Conservation (phyloP, 305 asterid genomes). For the Fraxinus angustifolia region DNA sequence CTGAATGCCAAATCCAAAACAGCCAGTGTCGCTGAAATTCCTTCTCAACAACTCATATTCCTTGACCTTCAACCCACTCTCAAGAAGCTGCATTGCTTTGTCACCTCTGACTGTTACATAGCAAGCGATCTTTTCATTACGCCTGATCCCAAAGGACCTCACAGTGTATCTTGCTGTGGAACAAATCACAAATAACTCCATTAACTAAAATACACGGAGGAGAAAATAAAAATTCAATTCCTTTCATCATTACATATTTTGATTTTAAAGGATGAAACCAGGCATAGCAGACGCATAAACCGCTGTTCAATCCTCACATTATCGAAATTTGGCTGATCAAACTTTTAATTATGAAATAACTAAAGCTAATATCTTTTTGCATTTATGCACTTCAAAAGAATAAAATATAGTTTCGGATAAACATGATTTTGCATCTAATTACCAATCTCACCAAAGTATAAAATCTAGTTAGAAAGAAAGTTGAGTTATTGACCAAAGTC, state of each 20-base stretch:
- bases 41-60: neutral
- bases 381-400: neutral
- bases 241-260: neutral
- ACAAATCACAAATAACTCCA: neutral
- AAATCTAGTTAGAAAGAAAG: neutral
- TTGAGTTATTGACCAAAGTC: neutral
- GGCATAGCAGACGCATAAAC: neutral
- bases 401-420: neutral
- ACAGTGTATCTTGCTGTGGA: neutral
- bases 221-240: neutral
- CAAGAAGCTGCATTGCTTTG: neutral
- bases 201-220: neutral
- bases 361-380: neutral
- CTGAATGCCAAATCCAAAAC: neutral
- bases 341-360: neutral
- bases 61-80: constrained; percentile 1
- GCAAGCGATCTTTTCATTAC: neutral
- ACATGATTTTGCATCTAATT: neutral
- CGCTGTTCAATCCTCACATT: neutral
- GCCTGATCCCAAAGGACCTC: neutral
- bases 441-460: neutral
- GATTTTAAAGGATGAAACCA: neutral
- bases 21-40: neutral
- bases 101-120: neutral
- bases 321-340: neutral